phyloP scores from a whole-genome alignment of 2,329 filamentous ascomycete species.

The Aspergillus flavus region DNA sequence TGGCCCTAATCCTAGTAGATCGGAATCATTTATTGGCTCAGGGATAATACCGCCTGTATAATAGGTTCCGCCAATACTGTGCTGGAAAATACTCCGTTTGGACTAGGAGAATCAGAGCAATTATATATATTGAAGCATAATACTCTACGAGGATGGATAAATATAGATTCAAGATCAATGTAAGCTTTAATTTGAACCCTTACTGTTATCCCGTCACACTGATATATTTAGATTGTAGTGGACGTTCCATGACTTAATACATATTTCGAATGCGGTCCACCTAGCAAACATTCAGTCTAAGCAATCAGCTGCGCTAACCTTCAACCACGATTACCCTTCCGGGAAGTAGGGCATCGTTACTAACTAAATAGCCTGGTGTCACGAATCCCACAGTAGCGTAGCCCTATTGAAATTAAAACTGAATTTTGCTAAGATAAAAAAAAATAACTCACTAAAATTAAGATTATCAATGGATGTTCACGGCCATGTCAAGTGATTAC shows the following conservation, averaged over 20 bases:
- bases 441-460: background rate
- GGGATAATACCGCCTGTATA: background rate
- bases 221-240: background rate
- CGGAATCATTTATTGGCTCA: background rate
- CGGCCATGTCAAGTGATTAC: background rate
- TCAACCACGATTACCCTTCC: background rate
- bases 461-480: background rate
- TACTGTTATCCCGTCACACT: no score
- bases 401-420: background rate
- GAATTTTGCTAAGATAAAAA: background rate
- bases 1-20: background rate
- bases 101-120: background rate
- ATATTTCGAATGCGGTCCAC: no score
- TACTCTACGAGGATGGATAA: background rate
- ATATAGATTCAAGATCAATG: background rate
- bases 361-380: no score
- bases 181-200: background rate
- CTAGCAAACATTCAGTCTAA: no score
- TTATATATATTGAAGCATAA: background rate
- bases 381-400: background rate
- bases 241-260: no score
- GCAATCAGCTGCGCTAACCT: no score
- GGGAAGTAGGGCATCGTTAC: background rate
- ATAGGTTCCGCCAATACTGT: background rate
- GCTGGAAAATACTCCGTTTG: background rate